Conservation (phyloP, 495 filamentous ascomycete species). For the Annulohypoxylon bovei region DNA sequence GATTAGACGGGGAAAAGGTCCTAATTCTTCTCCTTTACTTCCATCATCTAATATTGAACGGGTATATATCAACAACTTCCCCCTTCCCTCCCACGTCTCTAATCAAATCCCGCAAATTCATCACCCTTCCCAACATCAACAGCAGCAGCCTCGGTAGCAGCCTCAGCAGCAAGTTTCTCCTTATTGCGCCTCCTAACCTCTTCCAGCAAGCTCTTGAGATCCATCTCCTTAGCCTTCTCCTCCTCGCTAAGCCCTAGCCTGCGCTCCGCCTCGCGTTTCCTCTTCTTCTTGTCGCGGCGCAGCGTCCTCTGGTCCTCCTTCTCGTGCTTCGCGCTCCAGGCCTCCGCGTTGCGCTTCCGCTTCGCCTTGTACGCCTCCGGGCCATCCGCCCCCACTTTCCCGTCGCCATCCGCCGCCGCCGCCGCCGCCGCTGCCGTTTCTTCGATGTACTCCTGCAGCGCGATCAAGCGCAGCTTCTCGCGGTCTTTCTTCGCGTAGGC, state of each 20-base stretch:
- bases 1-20: not conserved
- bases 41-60: not conserved
- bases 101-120: conserved; percentile 59
- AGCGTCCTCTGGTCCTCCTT: conserved; percentile 69
- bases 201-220: conserved; percentile 78
- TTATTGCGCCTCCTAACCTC: conserved; percentile 68
- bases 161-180: conserved; percentile 54
- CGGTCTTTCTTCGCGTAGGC: conserved; percentile 81
- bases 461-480: conserved; percentile 73
- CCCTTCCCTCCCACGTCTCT: not conserved
- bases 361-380: conserved; percentile 65
- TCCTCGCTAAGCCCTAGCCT: conserved; percentile 75
- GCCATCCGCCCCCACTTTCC: conserved; percentile 58
- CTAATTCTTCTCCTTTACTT: not conserved
- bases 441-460: conserved; percentile 31
- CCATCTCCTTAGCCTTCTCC: conserved; percentile 72
- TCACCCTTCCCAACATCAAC: no score
- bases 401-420: conserved; percentile 59
- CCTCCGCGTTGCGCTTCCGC: conserved; percentile 66
- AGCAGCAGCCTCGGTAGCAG: conserved; percentile 21
- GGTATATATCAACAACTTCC: conserved; percentile 27
- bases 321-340: conserved; percentile 88
- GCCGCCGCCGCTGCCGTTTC: conserved; percentile 46
- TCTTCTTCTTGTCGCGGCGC: conserved; percentile 78
- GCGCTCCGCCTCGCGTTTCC: conserved; percentile 74